Conservation (phyloP, 805 yeast species). For the Monosporozyma solicola region DNA sequence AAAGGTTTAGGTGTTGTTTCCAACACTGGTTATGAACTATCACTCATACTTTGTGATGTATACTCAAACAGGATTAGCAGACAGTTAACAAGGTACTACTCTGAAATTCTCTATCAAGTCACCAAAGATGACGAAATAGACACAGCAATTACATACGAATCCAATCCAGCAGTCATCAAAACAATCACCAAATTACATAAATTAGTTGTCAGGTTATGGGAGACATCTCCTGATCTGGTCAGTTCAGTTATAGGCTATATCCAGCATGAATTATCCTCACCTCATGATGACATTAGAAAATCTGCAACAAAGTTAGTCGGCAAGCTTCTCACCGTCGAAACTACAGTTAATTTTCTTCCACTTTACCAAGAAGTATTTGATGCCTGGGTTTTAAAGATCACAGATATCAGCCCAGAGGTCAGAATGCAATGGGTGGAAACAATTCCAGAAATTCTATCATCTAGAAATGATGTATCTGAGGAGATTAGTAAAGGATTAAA, state of each 20-base stretch:
- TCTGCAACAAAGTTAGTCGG: slow-evolving; percentile 72
- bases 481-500: slow-evolving; percentile 52
- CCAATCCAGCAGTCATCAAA: slow-evolving; percentile 15
- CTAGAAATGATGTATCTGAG: slow-evolving; percentile 37
- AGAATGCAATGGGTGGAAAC: slow-evolving; percentile 64
- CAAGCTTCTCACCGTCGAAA: slow-evolving; percentile 41
- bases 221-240: slow-evolving; percentile 62
- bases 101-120: slow-evolving; percentile 60
- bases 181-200: slow-evolving; percentile 54
- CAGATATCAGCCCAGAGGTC: slow-evolving; percentile 58
- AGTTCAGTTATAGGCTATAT: slow-evolving; percentile 68
- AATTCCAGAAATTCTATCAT: slow-evolving; percentile 38
- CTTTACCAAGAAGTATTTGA: slow-evolving; percentile 53
- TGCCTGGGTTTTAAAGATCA: slow-evolving; percentile 65
- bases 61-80: slow-evolving; percentile 69
- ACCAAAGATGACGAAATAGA: slow-evolving; percentile 17
- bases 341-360: slow-evolving; percentile 48
- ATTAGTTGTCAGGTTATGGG: slow-evolving; percentile 64
- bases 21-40: slow-evolving; percentile 56
- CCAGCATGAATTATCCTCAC: slow-evolving; percentile 72
- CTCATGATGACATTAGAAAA: slow-evolving; percentile 49
- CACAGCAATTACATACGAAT: slow-evolving; percentile 8
- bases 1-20: slow-evolving; percentile 23
- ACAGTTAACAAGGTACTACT: slow-evolving; percentile 66
- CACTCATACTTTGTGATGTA: slow-evolving; percentile 56